Base-by-base conservation (phyloP, 169 alveolate species). In the Blepharisma undulans region DNA sequence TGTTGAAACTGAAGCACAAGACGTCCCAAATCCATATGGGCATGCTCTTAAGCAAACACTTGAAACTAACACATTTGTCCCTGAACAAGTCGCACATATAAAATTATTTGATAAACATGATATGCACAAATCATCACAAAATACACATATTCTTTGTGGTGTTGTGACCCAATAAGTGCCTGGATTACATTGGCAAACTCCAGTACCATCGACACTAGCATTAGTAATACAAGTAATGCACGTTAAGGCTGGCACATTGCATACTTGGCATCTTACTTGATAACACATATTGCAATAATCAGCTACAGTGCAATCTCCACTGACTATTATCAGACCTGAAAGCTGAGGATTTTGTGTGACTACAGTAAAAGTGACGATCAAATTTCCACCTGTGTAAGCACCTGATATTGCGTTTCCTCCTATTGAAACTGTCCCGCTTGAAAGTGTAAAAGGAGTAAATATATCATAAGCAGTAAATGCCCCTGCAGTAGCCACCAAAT, bases 31-130 rank as follows among this genome's bases (percentile, higher is more conserved):
- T 19, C 89, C 89, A 82, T 72, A 32, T 30, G 89, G 76, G 32
- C 89, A 82, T 6, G 22, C n/a, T 32, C 60, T 33, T 21, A 82
- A 22, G 36, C 89, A 82, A 21, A 82, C 29, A 22, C 89, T 72
- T 82, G 33, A 74, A 22, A 60, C 22, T n/a, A 22, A 32, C 7
- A 27, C 29, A 78, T 78, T 27, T 1, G 29, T 2, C 16, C 61
- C 34, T 27, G 29, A 27, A 7, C 86, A 78, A 29, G 71, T 21
- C 30, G 86, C 16, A 34, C 86, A 78, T 10, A 27, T 78, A 25
- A 32, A 27, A 27, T 78, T 78, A 29, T 25, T 16, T 21, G 29
- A 27, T 10, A 1, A 25, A 8, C 86, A 78, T 12, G 60, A 1
- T 32, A 34, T 27, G 27, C 86, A 78, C 30, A 21, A 22, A 78